phyloP scores from a whole-genome alignment of 1,139 yeast species.

The Debaryomyces nepalensis region DNA sequence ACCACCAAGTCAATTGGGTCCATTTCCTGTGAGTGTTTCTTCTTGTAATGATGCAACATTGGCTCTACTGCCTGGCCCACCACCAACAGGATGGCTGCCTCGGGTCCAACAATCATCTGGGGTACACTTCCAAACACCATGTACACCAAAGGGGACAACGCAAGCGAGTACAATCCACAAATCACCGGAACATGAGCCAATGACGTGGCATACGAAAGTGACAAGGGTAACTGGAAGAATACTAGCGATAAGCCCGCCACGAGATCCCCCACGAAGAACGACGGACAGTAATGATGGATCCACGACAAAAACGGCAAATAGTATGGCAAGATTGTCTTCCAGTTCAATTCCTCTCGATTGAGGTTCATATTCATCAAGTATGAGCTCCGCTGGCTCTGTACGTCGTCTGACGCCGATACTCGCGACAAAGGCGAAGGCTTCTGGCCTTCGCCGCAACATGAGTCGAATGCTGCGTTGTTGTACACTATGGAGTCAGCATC shows the following conservation, averaged over 20 bases:
- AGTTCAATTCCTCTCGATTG: slow-evolving; percentile 28
- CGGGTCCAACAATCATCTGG: slow-evolving; percentile 96
- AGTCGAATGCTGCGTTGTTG: background rate
- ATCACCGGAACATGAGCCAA: slow-evolving; percentile 90
- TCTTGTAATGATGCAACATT: slow-evolving; percentile 53
- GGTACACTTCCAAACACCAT: slow-evolving; percentile 90
- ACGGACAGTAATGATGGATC: slow-evolving; percentile 63
- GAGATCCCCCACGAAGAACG: slow-evolving; percentile 70
- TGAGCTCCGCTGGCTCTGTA: background rate
- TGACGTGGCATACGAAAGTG: slow-evolving; percentile 86
- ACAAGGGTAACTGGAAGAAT: slow-evolving; percentile 88
- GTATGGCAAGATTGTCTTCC: slow-evolving; percentile 55
- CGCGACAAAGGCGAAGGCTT: slow-evolving; percentile 1
- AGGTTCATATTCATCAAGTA: slow-evolving; percentile 26
- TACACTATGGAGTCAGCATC: slow-evolving; percentile 8
- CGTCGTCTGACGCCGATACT: background rate
- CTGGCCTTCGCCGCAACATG: slow-evolving; percentile 1
- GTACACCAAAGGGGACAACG: slow-evolving; percentile 82
- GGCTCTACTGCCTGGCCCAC: slow-evolving; percentile 92
- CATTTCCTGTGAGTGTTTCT: slow-evolving; percentile 30
- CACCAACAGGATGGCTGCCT: slow-evolving; percentile 87
- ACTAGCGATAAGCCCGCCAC: slow-evolving; percentile 88
- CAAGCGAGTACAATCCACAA: slow-evolving; percentile 82
- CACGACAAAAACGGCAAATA: slow-evolving; percentile 84
- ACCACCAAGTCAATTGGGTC: slow-evolving; percentile 72